Base-by-base conservation (phyloP, 352 stramenopile species). In the Globisporangium orthogonon region DNA sequence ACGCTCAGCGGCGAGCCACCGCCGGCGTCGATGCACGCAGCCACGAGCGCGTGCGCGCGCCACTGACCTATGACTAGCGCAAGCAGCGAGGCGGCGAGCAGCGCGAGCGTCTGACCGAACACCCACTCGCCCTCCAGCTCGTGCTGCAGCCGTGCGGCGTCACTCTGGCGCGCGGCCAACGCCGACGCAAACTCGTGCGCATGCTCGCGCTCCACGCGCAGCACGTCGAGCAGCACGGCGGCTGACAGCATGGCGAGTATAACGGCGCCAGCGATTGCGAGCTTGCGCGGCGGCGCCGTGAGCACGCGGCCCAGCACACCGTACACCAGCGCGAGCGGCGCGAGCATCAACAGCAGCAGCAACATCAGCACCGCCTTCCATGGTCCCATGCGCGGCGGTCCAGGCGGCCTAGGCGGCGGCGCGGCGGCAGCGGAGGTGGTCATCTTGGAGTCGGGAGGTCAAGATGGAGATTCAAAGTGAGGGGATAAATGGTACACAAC, bases 21-120 rank as follows among this genome's bases (percentile, higher is more conserved):
- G 11, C 14, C 40, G 15, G 40, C 60, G 55, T 73, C 66, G 14
- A 79, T 13, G 7, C 70, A 68, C 54, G 74, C 71, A 52, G 73
- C 67, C 44, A 76, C 46, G 23, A 86, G 61, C 1, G 60, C 47
- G 58, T 82, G 66, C 56, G 83, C 57, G 54, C 79, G 68, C 51
- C 53, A 71, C 60, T 86, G 76, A n/a, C 54, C 69, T 29, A 83
- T 54, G 37, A 86, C 52, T 48, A 86, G 60, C 29, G 63, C 63
- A 7, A 68, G 51, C 11, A 75, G 41, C 58, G 67, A 64, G 23
- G 51, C 60, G 3, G 7, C 33, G 62, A 54, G 46, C 50, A 65
- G 51, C 40, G 48, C 49, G 15, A 60, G 9, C 13, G 49, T 53
- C 50, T 53, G 50, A 7, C 52, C 33, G 33, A 63, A 58, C 29